A percentile compares a stretch with the other conserved stretches of the same genome.
Evolutionary conservation across 2,329 filamentous ascomycete genomes (phyloP).

Genomic region (Pseudogymnoascus sp.): DNA sequence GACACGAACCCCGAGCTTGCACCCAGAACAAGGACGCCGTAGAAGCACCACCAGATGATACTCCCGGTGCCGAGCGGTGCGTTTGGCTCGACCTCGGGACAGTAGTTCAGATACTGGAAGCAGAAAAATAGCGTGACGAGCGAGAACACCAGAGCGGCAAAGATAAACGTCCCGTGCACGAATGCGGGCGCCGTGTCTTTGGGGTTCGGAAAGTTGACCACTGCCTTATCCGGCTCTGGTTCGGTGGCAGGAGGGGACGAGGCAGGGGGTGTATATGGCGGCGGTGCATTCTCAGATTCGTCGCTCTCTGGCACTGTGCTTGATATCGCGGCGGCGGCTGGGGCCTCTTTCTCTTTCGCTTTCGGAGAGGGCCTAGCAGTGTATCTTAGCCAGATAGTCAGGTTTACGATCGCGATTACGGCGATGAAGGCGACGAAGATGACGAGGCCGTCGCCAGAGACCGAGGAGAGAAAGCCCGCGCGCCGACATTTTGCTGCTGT

Average conservation of each 20-base stretch:
- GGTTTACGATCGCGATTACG: background rate
- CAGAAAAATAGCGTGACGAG: background rate
- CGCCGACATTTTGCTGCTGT: background rate
- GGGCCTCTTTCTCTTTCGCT: background rate
- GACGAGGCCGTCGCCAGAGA: background rate
- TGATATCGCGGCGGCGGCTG: background rate
- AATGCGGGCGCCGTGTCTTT: background rate
- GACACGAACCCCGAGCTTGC: background rate
- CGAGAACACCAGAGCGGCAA: background rate
- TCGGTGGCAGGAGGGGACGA: background rate
- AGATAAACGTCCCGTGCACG: background rate
- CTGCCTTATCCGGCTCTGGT: background rate
- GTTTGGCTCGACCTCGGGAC: background rate
- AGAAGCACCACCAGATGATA: background rate
- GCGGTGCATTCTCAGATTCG: background rate
- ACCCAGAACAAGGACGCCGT: background rate
- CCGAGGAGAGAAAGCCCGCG: background rate
- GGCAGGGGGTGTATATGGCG: background rate
- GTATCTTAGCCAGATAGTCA: background rate
- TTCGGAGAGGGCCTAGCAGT: background rate
- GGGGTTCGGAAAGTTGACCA: background rate
- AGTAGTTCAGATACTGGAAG: background rate
- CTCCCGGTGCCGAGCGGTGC: background rate
- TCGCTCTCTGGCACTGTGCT: background rate
- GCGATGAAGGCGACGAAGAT: background rate